Percentiles rank a stretch among this genome's conserved stretches.
Conservation (phyloP, 306 rosid species). For the Trifolium repens region DNA sequence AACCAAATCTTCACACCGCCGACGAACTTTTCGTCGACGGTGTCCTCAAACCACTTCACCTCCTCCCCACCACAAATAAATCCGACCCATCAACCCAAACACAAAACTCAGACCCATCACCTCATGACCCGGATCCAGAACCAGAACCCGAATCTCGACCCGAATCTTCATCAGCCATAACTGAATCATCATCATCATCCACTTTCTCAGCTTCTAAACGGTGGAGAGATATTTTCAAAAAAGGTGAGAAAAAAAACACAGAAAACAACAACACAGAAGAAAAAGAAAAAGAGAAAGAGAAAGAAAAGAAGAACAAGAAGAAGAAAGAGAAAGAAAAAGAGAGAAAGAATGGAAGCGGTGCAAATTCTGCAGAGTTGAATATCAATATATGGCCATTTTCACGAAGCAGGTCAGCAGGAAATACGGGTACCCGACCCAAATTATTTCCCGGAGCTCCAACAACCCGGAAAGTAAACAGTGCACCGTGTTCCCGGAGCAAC, state of each 20-base stretch:
- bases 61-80: conserved; percentile 35
- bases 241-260: conserved; percentile 58
- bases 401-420: conserved; percentile 93
- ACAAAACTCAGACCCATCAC: conserved; percentile 2
- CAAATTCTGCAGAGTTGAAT: conserved; percentile 74
- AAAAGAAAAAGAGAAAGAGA: conserved; percentile 50
- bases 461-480: conserved; percentile 82
- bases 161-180: conserved; percentile 37
- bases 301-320: conserved; percentile 36
- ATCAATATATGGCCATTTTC: conserved; percentile 96
- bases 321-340: conserved; percentile 59
- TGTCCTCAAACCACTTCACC: conserved; percentile 79
- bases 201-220: conserved; percentile 69
- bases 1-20: conserved; percentile 80
- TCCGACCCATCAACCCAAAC: conserved; percentile 23
- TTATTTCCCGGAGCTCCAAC: conserved; percentile 54
- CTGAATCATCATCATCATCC: conserved; percentile 48
- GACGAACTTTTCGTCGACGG: conserved; percentile 93
- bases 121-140: conserved; percentile 38
- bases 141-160: conserved; percentile 41
- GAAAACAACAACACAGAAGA: conserved; percentile 13
- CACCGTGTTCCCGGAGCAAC: conserved; percentile 96
- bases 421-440: conserved; percentile 68
- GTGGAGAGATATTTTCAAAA: conserved; percentile 84
- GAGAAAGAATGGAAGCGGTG: conserved; percentile 50